phyloP scores from a whole-genome alignment of 2,329 filamentous ascomycete species.

The Zasmidium citrigriseum region DNA sequence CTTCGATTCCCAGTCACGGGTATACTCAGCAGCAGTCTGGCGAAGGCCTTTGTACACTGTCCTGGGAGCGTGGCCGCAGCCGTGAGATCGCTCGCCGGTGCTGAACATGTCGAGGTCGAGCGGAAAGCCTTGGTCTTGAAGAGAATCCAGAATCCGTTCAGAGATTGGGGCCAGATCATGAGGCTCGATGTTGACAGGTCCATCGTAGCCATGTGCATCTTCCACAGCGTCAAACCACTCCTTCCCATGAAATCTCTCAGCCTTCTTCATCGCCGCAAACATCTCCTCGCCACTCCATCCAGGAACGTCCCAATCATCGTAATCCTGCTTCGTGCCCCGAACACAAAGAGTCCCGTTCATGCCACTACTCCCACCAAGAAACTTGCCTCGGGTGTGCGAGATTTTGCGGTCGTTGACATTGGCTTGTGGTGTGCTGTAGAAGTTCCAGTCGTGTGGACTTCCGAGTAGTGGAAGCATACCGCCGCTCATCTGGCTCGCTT shows the following conservation, averaged over 20 bases:
- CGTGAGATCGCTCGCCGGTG: slow-evolving; percentile 51
- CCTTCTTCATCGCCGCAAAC: slow-evolving; percentile 27
- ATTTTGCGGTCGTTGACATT: slow-evolving; percentile 37
- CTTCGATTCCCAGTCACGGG: slow-evolving; percentile 40
- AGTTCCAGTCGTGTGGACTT: background rate
- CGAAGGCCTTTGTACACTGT: slow-evolving; percentile 55
- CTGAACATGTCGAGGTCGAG: slow-evolving; percentile 29
- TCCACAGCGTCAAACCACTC: slow-evolving; percentile 22
- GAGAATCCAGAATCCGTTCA: slow-evolving; percentile 22
- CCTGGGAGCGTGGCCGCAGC: slow-evolving; percentile 56
- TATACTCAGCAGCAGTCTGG: slow-evolving; percentile 56
- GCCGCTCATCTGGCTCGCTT: background rate
- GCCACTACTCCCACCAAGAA: slow-evolving; percentile 44
- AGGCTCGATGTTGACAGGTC: slow-evolving; percentile 26
- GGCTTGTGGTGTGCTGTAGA: background rate
- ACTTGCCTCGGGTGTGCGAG: slow-evolving; percentile 44
- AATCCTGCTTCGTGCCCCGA: slow-evolving; percentile 45
- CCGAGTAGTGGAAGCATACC: background rate
- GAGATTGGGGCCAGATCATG: slow-evolving; percentile 43
- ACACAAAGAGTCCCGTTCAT: slow-evolving; percentile 45
- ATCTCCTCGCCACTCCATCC: slow-evolving; percentile 29
- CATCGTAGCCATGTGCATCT: slow-evolving; percentile 21
- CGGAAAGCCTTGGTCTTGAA: slow-evolving; percentile 23
- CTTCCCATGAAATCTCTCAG: slow-evolving; percentile 24
- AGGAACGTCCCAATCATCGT: slow-evolving; percentile 30